A percentile compares a stretch with the other conserved stretches of the same genome.
These are phyloP conservation scores for Aspergillus avenaceus DNA, from an alignment of 495 filamentous ascomycete genomes.

Conservation along the genomic window DNA sequence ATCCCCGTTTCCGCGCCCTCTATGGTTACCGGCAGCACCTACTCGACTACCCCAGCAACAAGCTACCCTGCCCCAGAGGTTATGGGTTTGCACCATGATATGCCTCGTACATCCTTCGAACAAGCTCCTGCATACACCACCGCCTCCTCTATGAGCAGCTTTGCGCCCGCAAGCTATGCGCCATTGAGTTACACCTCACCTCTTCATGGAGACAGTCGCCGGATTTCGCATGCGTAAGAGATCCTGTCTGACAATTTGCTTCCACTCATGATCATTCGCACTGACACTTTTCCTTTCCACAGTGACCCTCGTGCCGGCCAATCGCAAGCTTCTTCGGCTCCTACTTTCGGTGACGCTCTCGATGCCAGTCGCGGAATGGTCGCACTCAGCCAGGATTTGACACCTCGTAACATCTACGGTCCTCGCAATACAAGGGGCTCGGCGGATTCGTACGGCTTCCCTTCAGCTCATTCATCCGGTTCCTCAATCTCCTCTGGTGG, in stretches of 20 bases:
- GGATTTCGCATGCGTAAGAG: conserved; percentile 89
- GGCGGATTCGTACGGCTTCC: conserved; percentile 91
- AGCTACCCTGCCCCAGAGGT: conserved; percentile 64
- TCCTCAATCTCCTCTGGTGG: conserved; percentile 88
- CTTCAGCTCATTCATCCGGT: conserved; percentile 82
- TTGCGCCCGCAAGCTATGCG: conserved; percentile 57
- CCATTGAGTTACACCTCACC: conserved; percentile 53
- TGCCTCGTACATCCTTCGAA: conserved; percentile 49
- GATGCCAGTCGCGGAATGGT: conserved; percentile 90
- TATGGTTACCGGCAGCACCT: conserved; percentile 63
- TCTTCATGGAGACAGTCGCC: conserved; percentile 61
- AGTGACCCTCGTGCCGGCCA: conserved; percentile 59
- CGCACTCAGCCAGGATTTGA: conserved; percentile 81
- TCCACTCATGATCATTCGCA: background rate
- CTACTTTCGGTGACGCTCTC: conserved; percentile 63
- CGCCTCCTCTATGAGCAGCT: conserved; percentile 61
- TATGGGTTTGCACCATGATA: conserved; percentile 69
- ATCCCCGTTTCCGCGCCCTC: conserved; percentile 70
- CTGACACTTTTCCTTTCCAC: conserved; percentile 6
- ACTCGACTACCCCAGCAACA: conserved; percentile 43
- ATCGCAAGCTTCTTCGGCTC: conserved; percentile 29
- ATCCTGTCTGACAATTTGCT: conserved; percentile 20
- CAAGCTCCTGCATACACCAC: conserved; percentile 63
- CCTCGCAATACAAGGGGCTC: conserved; percentile 63
- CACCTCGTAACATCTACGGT: conserved; percentile 84